Evolutionary conservation across 1,284 basidiomycete genomes (phyloP).

Genomic region (Lignosus rhinocerotis): DNA sequence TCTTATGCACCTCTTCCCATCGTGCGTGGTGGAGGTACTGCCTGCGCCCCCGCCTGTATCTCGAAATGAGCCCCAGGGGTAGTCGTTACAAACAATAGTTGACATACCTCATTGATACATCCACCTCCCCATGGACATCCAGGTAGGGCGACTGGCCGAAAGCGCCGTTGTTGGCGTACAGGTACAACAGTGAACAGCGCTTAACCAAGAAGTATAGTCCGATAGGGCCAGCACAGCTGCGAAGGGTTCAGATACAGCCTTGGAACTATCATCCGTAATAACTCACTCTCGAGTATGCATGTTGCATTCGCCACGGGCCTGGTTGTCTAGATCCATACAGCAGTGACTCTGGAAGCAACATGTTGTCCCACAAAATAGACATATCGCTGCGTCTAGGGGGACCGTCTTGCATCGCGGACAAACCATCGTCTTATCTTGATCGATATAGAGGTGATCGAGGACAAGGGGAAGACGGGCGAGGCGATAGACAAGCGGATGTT

Average conservation of each 20-base stretch:
- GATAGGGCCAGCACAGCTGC: constrained; percentile 86
- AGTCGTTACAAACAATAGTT: background rate
- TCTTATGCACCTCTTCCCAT: constrained; percentile 91
- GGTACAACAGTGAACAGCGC: constrained; percentile 88
- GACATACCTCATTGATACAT: constrained; percentile 85
- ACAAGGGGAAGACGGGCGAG: constrained; percentile 80
- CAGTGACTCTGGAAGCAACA: constrained; percentile 95
- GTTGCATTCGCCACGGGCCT: constrained; percentile 86
- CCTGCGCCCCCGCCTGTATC: constrained; percentile 74
- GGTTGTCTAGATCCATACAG: constrained; percentile 74
- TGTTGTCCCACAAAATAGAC: constrained; percentile 86
- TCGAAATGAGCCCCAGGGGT: constrained; percentile 1
- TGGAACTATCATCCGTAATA: background rate
- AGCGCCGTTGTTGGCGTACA: constrained; percentile 87
- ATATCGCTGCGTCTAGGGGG: constrained; percentile 88
- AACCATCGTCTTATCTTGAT: constrained; percentile 65
- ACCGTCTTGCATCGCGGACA: constrained; percentile 82
- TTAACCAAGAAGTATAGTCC: constrained; percentile 94
- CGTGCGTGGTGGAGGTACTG: constrained; percentile 87
- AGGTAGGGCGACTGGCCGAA: constrained; percentile 92
- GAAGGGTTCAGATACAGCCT: background rate
- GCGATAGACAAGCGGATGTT: constrained; percentile 86
- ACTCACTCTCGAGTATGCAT: constrained; percentile 92
- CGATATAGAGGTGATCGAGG: constrained; percentile 82
- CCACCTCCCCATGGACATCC: constrained; percentile 93